Conservation (phyloP, 306 rosid genomes). For the Quercus gilva region DNA sequence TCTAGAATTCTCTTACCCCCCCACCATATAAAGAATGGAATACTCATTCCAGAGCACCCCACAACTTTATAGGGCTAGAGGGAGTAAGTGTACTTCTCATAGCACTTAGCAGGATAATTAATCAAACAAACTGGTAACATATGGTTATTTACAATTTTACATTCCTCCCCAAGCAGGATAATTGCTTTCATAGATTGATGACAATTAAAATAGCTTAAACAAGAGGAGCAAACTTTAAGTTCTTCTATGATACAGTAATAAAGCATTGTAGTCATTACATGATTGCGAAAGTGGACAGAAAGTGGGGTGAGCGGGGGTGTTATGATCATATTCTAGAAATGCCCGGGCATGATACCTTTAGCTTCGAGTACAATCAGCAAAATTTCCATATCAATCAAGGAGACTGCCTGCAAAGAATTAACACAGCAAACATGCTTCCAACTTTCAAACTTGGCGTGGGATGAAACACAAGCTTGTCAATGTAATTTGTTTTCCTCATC, state of each 20-base stretch:
- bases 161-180: background rate
- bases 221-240: constrained; percentile 8
- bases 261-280: constrained; percentile 9
- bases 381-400: background rate
- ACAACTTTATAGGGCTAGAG: too few relatives aligned
- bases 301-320: background rate
- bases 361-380: background rate
- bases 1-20: too few relatives aligned
- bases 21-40: too few relatives aligned
- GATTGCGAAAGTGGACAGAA: background rate
- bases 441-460: background rate
- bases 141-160: too few relatives aligned
- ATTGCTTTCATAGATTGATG: background rate
- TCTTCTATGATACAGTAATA: constrained; percentile 6
- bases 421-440: constrained; percentile 13
- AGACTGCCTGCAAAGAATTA: constrained; percentile 1
- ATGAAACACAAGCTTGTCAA: constrained; percentile 21
- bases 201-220: background rate
- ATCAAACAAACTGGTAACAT: too few relatives aligned
- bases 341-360: background rate
- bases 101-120: too few relatives aligned
- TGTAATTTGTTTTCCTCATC: constrained; percentile 32
- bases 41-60: too few relatives aligned
- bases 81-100: too few relatives aligned
- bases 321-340: constrained; percentile 7